Evolutionary conservation across 495 filamentous ascomycete genomes (phyloP), one percentile per base, ranked within the genome.

Genomic region (Lasiosphaeriaceae sp.): DNA sequence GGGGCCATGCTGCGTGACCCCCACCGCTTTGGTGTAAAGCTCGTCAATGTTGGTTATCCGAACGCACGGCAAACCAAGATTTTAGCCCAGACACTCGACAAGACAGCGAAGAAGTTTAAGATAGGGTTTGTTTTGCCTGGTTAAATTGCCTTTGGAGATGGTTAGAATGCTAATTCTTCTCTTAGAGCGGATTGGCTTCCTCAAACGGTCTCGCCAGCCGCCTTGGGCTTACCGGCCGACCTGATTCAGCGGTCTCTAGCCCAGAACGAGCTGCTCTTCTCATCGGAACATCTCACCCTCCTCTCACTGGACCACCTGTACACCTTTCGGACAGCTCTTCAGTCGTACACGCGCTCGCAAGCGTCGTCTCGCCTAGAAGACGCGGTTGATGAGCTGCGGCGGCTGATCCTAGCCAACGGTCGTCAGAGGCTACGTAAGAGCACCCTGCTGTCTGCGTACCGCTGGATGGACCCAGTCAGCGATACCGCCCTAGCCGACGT

Each of bases 221-320:
- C 66, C 1, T 74, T 76, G 41, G 66, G 71, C 21, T 59, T 77
- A 1, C 75, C 77, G 0, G 66, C 59, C 20, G 77, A 88, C 57
- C 74, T 91, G 2, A 73, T 88, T 26, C 75, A 82, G 34, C 81
- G 84, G 49, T 90, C 86, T 9, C 77, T 89, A 23, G 63, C 76
- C 44, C 87, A 90, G 63, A 86, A 89, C 61, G 83, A 88, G 49
- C 73, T 86, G 29, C 71, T 90, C 53, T 90, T 87, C 74, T 80
- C 82, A 24, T 82, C 84, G n/a, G 85, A 86, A 47, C 85, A 84
- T 35, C 71, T 91, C 29, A 87, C 82, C 1, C 68, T 90, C 29
- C 70, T 90, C 0, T 83, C 81, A 16, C 79, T 90, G 44, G 87
- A 91, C 67, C 80, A 85, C 54, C 74, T 90, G 62, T 90, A 89